Evolutionary conservation across 2,329 filamentous ascomycete genomes (phyloP).

Genomic region (Aquanectria penicillioides): DNA sequence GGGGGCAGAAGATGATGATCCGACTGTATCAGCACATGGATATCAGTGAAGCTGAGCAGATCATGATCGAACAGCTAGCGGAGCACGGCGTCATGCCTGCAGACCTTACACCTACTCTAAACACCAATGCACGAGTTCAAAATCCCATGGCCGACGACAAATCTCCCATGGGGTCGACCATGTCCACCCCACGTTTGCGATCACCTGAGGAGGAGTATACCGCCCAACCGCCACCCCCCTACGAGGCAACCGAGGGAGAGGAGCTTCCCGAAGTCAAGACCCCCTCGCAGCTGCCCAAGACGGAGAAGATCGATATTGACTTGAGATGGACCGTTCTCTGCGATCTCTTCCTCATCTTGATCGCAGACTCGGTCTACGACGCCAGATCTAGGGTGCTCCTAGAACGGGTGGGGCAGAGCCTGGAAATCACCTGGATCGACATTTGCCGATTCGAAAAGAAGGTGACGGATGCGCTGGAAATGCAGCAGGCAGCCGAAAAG

Average conservation of each 20-base stretch:
- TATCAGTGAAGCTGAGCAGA: constrained; percentile 87
- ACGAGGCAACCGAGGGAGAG: constrained; percentile 71
- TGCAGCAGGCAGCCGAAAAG: constrained; percentile 93
- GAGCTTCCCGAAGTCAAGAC: constrained; percentile 83
- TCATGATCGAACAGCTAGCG: constrained; percentile 98
- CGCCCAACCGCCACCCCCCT: constrained; percentile 66
- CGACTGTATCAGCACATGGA: constrained; percentile 96
- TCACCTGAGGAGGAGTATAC: constrained; percentile 55
- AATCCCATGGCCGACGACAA: constrained; percentile 80
- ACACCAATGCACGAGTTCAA: constrained; percentile 91
- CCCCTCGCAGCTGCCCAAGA: constrained; percentile 83
- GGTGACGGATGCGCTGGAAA: constrained; percentile 94
- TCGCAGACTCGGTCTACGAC: constrained; percentile 95
- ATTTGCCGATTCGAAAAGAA: constrained; percentile 97
- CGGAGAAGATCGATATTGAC: constrained; percentile 91
- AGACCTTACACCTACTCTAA: constrained; percentile 86
- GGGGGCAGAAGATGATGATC: constrained; percentile 98
- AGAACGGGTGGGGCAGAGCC: constrained; percentile 81
- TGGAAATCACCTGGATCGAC: constrained; percentile 89
- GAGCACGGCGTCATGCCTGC: constrained; percentile 88
- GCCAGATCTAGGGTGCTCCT: constrained; percentile 85
- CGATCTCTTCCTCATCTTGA: constrained; percentile 93
- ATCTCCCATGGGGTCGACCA: constrained; percentile 23
- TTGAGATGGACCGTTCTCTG: constrained; percentile 97
- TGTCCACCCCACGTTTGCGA: constrained; percentile 33